Base-by-base conservation (phyloP, 441 rosid species). In the Bruguiera hainesii region DNA sequence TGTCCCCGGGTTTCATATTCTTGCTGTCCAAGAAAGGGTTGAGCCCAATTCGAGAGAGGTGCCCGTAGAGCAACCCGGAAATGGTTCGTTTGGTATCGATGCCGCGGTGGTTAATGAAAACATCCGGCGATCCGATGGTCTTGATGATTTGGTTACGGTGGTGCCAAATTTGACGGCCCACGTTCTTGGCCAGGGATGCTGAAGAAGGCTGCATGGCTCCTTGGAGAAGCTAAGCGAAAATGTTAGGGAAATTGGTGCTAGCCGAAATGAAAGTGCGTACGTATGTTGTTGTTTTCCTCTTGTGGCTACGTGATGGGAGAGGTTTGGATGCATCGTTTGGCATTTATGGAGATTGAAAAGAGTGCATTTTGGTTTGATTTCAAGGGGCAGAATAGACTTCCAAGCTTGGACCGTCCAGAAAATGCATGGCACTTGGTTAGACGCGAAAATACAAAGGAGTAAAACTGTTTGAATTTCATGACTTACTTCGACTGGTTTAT, bases 1-100 rank as follows among this genome's bases (percentile, higher is more conserved):
- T 76, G 59, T 93, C 98, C 0, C 97, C 96, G 0, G 98, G 91
- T 57, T 81, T 87, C 91, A 93, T 79, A 60, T 78, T 90, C 82
- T 75, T 87, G 79, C 83, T 85, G 51, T 93, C 97, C 67, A 90
- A 49, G 65, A 93, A 93, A 42, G 89, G 85, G 30, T 51, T 72
- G 13, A 82, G 56, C 42, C 77, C 71, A 23, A 78, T 63, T 65
- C 84, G 39, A 11, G 56, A 72, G 25, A 93, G 80, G 66, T 79
- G 84, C 37, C 84, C 76, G 11, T 80, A 83, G 1, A 93, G 75
- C 68, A 93, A 60, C 2, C 96, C 97, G 0, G 96, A 79, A 50
- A 93, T 74, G 25, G 85, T 89, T 64, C 85, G 77, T 71, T 90
- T 93, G 0, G 97, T 93, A 33, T 90, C 98, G 13, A 73, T 74